Evolutionary conservation across 208 protist species (phyloP), one percentile per base, ranked within the genome.

Genomic region (Crithidia expoeki): DNA sequence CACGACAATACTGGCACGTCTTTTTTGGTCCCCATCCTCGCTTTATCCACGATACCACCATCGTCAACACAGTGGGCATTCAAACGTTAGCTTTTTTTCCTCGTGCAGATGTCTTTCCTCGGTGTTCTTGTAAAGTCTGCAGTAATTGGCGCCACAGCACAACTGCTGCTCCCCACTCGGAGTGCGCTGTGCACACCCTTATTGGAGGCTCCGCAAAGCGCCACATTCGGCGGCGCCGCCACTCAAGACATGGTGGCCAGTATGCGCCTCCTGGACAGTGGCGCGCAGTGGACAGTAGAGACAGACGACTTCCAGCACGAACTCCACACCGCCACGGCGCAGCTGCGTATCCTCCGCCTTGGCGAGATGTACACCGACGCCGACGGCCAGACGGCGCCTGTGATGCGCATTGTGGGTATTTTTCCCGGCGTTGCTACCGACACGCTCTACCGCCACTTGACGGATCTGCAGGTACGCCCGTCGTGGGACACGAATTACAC

Each of bases 401-500:
- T 89, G 42, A 82, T 89, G 76, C 86, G 86, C 1, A 53, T 89
- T 33, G 67, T 89, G 32, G 80, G 70, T 12, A 85, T 86, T 62
- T 78, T 92, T 17, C 86, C 86, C 30, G 64, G 60, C 38, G 74
- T 75, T 2, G 19, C 72, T 2, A 76, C 83, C 2, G 34, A 62
- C 0, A 58, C 77, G 25, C 74, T 88, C 11, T 83, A 80, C 49
- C 40, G 58, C 10, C 70, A 76, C 36, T 77, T 92, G 52, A 85
- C 81, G 2, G 81, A 89, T 47, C 36, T 89, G 21, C 17, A 73
- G 33, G n/a, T 81, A 44, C 74, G 86, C 0, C 53, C 33, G 16
- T 21, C 56, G 14, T 92, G 86, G 86, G 86, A 92, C 58, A 50
- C 30, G 3, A 89, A 92, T 69, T 92, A 92, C 66, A 72, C 61